Evolutionary conservation across 1,284 basidiomycete genomes (phyloP), one percentile per base, ranked within the genome.

Genomic region (Ustilago curta): DNA sequence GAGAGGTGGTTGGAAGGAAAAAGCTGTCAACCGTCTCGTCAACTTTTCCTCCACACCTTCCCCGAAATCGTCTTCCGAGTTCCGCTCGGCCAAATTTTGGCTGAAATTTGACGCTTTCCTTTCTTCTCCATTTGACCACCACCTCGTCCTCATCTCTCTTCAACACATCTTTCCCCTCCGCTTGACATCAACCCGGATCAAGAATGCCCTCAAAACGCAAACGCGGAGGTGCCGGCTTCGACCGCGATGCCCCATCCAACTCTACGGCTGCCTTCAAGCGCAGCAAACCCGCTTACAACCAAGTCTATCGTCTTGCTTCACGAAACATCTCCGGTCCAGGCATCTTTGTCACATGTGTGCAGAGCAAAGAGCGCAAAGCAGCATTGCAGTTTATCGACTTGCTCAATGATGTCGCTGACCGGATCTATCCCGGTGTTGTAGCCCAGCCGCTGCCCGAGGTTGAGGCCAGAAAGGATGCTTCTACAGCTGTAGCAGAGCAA

Each of bases 301-400:
- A 72, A 37, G 48, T 68, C 54, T 72, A 72, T 32, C 52, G 70
- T 11, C 12, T 72, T 19, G 32, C 66, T 3, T 64, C 76, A 18
- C 59, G 53, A 27, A 59, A 57, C 62, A 75, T 78, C 19, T 63
- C 63, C 1, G 79, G 79, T 11, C 77, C 69, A 0, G 82, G 79
- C 25, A 78, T 83, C 49, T 80, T 80, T 48, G 67, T 81, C 39
- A 79, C 79, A 18, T 80, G 77, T 42, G 70, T 76, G 9, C 69
- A 77, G 39, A 68, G 74, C 5, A 78, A 76, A 42, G 82, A 83
- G 56, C 63, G 80, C 27, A 83, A 83, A 56, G 81, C 81, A 11
- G 81, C 79, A 11, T 35, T 76, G 18, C 78, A 83, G 47, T 74
- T 83, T 18, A 65, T 77, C 32, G 80, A 80, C 12, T n/a, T 75